Base-by-base conservation (phyloP, 2,329 filamentous ascomycete genomes). In the Teratosphaeria viscida region DNA sequence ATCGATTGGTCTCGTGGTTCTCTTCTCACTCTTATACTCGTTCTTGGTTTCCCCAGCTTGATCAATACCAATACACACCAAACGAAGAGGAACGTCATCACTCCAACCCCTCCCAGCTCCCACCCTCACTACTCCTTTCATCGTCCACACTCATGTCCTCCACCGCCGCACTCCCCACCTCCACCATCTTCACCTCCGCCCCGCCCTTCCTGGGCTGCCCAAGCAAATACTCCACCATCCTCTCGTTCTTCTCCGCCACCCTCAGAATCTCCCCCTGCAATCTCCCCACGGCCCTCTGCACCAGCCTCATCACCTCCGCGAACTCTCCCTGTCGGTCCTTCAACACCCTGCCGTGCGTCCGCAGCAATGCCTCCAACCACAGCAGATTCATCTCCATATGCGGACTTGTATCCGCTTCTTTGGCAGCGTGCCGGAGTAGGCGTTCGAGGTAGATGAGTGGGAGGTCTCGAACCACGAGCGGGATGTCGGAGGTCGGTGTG, bases 361-460 rank as follows among this genome's bases (percentile, higher is more conserved):
- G 87, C 60, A 97, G 79, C 10, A 86, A 65, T 1, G 89, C 85
- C 73, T 94, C 89, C 69, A 96, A 88, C 94, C 94, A 99, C 8
- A 92, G 77, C 53, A 99, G 78, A 68, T 94, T 95, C 75, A 97
- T 95, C 75, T 99, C 94, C 4, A 99, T 82, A 77, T 96, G 92
- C 1, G 92, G 92, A 1, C 88, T 92, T 70, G 92, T 86, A 68
- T 97, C 92, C 1, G 90, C 89, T 69, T 95, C 89, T 10, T 87
- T 82, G 2, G 91, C 91, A 6, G 97, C 88, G 65, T 96, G 95
- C 54, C 90, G 87, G 56, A 99, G 79, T 12, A 97, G 78, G 2
- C 90, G 85, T 32, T 88, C 84, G 5, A 99, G 85, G 73, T 99
- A 99, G 32, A 96, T 88, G 0, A 83, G 81, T 0, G 94, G 94